Conservation (phyloP, 2,329 filamentous ascomycete genomes). For the Neonectria punicea region DNA sequence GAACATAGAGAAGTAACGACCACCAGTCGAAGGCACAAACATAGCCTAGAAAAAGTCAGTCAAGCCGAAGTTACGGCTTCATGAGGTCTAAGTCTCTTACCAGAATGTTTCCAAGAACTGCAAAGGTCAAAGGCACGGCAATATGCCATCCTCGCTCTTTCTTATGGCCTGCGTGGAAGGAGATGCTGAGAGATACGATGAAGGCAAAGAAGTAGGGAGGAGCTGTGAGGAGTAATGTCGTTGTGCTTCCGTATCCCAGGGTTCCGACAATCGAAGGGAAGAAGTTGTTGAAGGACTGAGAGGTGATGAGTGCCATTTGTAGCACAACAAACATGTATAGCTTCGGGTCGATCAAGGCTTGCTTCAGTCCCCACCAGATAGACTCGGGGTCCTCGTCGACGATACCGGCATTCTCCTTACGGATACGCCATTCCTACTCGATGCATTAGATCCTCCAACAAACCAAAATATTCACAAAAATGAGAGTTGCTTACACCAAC, state of each 20-base stretch:
- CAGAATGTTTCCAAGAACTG: slow-evolving; percentile 42
- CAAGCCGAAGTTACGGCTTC: background rate
- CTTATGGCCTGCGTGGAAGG: slow-evolving; percentile 56
- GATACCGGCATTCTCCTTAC: slow-evolving; percentile 21
- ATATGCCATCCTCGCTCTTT: slow-evolving; percentile 59
- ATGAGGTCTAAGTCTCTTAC: background rate
- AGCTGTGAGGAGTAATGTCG: slow-evolving; percentile 17
- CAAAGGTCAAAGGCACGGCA: slow-evolving; percentile 47
- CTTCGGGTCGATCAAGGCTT: slow-evolving; percentile 52
- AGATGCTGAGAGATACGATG: slow-evolving; percentile 52
- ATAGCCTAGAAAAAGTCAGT: slow-evolving; percentile 10
- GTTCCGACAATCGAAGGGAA: slow-evolving; percentile 30
- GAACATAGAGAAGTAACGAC: slow-evolving; percentile 25
- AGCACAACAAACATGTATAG: slow-evolving; percentile 55
- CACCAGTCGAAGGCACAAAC: slow-evolving; percentile 15
- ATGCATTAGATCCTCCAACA: background rate
- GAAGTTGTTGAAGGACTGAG: slow-evolving; percentile 55
- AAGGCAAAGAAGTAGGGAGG: slow-evolving; percentile 28
- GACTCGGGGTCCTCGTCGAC: slow-evolving; percentile 23
- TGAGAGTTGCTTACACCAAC: slow-evolving; percentile 11
- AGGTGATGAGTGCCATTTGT: slow-evolving; percentile 24
- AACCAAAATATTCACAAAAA: background rate
- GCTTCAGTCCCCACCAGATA: slow-evolving; percentile 50
- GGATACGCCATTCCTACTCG: slow-evolving; percentile 20
- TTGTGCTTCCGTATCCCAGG: slow-evolving; percentile 21